These are phyloP conservation scores for Neurospora tetrasperma DNA, from an alignment of 495 filamentous ascomycete species.

Conservation along the genomic window DNA sequence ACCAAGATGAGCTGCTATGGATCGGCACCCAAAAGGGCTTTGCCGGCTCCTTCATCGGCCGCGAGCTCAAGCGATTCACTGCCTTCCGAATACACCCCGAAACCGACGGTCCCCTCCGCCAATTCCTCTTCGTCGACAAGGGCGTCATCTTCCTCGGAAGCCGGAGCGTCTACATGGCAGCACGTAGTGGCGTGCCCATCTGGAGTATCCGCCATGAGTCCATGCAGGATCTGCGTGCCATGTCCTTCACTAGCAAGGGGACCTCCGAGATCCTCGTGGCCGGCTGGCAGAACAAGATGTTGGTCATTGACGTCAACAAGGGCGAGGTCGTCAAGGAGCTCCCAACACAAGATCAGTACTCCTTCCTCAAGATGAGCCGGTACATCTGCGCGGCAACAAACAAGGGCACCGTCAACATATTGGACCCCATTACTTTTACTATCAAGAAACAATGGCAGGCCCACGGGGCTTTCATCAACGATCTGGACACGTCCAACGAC, in stretches of 20 bases:
- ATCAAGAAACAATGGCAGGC: conserved; percentile 81
- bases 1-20: conserved; percentile 82
- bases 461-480: conserved; percentile 71
- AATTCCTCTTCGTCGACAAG: conserved; percentile 77
- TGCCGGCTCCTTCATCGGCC: conserved; percentile 73
- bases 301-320: conserved; percentile 80
- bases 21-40: conserved; percentile 73
- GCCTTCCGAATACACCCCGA: conserved; percentile 61
- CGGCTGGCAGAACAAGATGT: conserved; percentile 78
- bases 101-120: conserved; percentile 60
- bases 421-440: conserved; percentile 67
- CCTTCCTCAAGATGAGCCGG: conserved; percentile 78
- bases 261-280: conserved; percentile 75
- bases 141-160: conserved; percentile 72
- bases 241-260: conserved; percentile 84
- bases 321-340: conserved; percentile 66
- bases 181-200: conserved; percentile 64
- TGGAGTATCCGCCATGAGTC: conserved; percentile 72
- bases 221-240: conserved; percentile 78
- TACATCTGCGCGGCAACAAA: conserved; percentile 88
- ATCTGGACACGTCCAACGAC: conserved; percentile 91
- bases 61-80: conserved; percentile 60
- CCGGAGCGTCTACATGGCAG: conserved; percentile 74
- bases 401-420: conserved; percentile 71
- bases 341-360: conserved; percentile 63